phyloP scores from a whole-genome alignment of 2,329 filamentous ascomycete species.

The Talaromyces rugulosus region DNA sequence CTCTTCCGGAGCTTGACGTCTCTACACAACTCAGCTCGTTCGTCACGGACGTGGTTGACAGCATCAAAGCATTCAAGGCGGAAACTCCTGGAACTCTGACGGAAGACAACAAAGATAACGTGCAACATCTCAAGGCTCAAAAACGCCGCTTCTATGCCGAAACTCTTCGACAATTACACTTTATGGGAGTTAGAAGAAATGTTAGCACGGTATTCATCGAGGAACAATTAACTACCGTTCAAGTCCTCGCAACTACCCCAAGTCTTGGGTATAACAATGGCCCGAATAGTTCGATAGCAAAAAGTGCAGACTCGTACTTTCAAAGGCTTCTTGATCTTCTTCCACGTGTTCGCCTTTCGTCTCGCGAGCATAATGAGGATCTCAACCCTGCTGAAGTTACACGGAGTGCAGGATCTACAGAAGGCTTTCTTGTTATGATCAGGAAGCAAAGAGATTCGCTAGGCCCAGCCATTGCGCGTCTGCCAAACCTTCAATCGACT shows the following conservation, averaged over 20 bases:
- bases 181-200: slow-evolving; percentile 88
- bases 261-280: slow-evolving; percentile 26
- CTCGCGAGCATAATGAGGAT: slow-evolving; percentile 76
- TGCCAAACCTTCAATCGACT: slow-evolving; percentile 27
- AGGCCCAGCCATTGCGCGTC: slow-evolving; percentile 25
- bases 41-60: slow-evolving; percentile 62
- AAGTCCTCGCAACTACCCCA: slow-evolving; percentile 60
- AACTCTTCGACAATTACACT: slow-evolving; percentile 72
- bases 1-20: slow-evolving; percentile 52
- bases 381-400: slow-evolving; percentile 74
- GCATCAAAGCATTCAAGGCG: slow-evolving; percentile 70
- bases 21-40: slow-evolving; percentile 62
- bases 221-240: slow-evolving; percentile 66
- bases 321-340: slow-evolving; percentile 74
- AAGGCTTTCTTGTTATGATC: slow-evolving; percentile 66
- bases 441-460: slow-evolving; percentile 37
- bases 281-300: slow-evolving; percentile 18
- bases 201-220: slow-evolving; percentile 68
- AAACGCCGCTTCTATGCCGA: slow-evolving; percentile 91
- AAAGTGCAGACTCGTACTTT: slow-evolving; percentile 65
- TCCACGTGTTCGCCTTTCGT: slow-evolving; percentile 61
- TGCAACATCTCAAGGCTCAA: slow-evolving; percentile 85
- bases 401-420: slow-evolving; percentile 78
- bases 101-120: slow-evolving; percentile 76
- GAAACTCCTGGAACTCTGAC: slow-evolving; percentile 77